Base-by-base conservation (phyloP, 2,329 filamentous ascomycete genomes). In the Chrysosporium keratinophilum region DNA sequence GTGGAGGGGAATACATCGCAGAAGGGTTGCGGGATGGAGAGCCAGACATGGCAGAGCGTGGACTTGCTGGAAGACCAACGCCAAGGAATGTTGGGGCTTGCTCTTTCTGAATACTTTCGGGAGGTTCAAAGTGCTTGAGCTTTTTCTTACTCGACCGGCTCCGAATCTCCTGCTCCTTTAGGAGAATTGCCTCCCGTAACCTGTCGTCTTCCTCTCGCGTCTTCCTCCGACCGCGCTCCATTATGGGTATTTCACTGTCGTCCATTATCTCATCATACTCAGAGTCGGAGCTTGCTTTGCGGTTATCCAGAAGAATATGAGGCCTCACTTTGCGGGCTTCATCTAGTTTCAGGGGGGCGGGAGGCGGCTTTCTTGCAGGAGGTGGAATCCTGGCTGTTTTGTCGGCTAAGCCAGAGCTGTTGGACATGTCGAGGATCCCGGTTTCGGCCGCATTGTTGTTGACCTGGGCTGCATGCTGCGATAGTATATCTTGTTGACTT, bases 121-220 rank as follows among this genome's bases (percentile, higher is more conserved):
- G 76, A 60, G 74, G 76, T 61, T 75, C 75, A 56, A 72, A 74
- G 59, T 76, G 76, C 62, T 81, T 75, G 58, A 74, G 76, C 65
- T 78, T 83, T 67, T 77, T 83, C 74, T 86, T 88, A 66, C 86
- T 87, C 0, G 87, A 90, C 31, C 80, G 71, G 67, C 85, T 89
- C 55, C 84, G 78, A 28, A 78, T 76, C 63, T 88, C 84, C 11
- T 84, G 80, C 62, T 89, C 83, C 63, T 82, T 80, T 3, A 78
- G 78, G 45, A 79, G 66, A 1, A 79, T 81, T n/a, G 83, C 68
- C 64, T 91, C 87, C 46, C 90, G 81, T 52, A 88, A 80, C 52
- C 78, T 78, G 60, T 96, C 88, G 63, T 96, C 90, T 57, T 95
- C 88, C 66, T 91, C 88, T 50, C 90, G 80, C 2, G 89, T 95